Evolutionary conservation across 2,329 filamentous ascomycete species (phyloP), one percentile per base, ranked within the genome.

Genomic region (Alternaria conjuncta): DNA sequence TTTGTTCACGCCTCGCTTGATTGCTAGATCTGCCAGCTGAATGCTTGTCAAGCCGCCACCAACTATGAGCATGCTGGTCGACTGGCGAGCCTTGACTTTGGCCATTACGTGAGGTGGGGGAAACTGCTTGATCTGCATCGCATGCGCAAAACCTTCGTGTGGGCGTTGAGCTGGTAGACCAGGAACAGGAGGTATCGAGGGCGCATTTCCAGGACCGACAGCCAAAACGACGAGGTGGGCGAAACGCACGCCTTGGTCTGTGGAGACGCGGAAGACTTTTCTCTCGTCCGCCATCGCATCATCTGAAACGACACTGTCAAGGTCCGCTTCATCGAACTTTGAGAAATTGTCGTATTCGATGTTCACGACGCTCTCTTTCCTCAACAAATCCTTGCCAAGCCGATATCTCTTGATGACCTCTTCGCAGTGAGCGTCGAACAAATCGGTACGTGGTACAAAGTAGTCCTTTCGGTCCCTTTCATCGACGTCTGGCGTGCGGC

Each of bases 41-140:
- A 91, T 90, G 21, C 90, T 92, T 0, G 92, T 94, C 5, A 95
- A 80, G 0, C 92, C 92, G 2, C 92, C 92, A 4, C 92, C 92
- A 5, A 95, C 84, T 9, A 95, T 85, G 8, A 94, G 83, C 8
- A 94, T 78, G 64, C 89, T 89, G 0, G 90, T 92, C 25, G 60
- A 44, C 15, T 58, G 62, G 1, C 66, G 64, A 12, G 58, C 76
- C 6, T 82, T 79, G 10, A 93, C 87, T 60, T 88, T 88, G 0
- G 78, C 70, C 18, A 79, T 77, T 1, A 93, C 78, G 3, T 84
- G 73, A 0, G 81, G 76, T 54, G 87, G 85, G 0, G 90, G 88
- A 51, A 91, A 87, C 1, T 82, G 75, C 25, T 84, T 82, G 50
- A 91, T 87, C 36, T 89, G 84, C 82, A 91, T 87, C 51, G 87